Base-by-base conservation (phyloP, 2,329 filamentous ascomycete species). In the Cladosporium velox region DNA sequence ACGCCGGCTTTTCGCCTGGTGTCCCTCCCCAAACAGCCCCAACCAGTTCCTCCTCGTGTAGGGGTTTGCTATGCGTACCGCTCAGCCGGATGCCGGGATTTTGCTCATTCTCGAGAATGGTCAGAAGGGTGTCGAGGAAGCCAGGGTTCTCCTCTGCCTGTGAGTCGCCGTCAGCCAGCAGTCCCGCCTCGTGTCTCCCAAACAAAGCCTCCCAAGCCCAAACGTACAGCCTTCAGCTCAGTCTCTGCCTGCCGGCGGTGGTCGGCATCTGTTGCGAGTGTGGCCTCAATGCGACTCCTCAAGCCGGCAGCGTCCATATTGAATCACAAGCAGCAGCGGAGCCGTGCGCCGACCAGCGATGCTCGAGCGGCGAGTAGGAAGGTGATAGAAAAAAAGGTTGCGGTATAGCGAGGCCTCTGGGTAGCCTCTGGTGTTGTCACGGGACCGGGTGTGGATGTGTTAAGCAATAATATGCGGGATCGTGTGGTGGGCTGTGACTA, bases 101-200 rank as follows among this genome's bases (percentile, higher is more conserved):
- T 80, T 93, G 91, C 81, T 99, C 95, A 68, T 87, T 86, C 81
- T 96, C 90, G 73, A 98, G 84, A 75, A 99, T 93, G 77, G 96
- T 92, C 75, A 97, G 85, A 69, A 98, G 88, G 73, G 92, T 91
- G 79, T 95, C 91, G 77, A 91, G 90, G 80, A 99, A 98, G 71
- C 93, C 93, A 68, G 91, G 85, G 79, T 93, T 90, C 73, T 92
- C 89, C 83, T 98, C 94, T 77, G 95, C 92, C 93, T 97, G 69
- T 68, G 61, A 34, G 24, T 60, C 54, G 41, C 24, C 38, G 51
- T 57, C 44, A 65, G 63, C 47, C 63, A 59, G 41, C 35, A 66
- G 65, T 70, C 59, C 59, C 47, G 47, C 41, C 30, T 32, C 24
- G 26, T 26, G 38, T 41, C 21, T 47, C 41, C 35, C 12, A 30